Evolutionary conservation across 306 rosid species (phyloP), one percentile per base, ranked within the genome.

Genomic region (Abrus pulchellus): DNA sequence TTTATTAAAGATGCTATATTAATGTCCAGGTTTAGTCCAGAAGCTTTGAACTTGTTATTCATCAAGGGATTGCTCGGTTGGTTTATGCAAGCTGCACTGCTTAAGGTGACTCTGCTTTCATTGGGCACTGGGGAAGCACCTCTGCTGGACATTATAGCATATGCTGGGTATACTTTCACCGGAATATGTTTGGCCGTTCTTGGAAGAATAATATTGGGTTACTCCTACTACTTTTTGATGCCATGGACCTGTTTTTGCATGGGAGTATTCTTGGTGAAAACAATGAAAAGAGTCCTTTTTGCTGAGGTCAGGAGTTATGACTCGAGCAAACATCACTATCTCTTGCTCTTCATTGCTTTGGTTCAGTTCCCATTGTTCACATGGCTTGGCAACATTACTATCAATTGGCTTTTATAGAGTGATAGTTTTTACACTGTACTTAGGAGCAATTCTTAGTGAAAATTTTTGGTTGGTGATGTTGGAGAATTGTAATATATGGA

Each of bases 221-320:
- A 89, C 85, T 86, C 93, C 0, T 95, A 93, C 88, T 95, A 93
- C 76, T 82, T 92, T 86, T 79, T 95, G 81, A 91, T 95, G 97
- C 96, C 97, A 12, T 93, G 94, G 91, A 79, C 97, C 83, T 94
- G 97, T 74, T 65, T 93, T 76, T 91, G 96, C 92, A 95, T 93
- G 98, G 99, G 97, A 88, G 65, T 90, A 7, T 95, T 95, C 81
- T 87, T 95, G 87, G 99, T 95, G 89, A 95, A 95, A 88, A 93
- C 97, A 6, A 89, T 93, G 97, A 93, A 95, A 80, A 87, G 99
- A 76, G 98, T 93, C 49, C 94, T 95, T 49, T 93, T 95, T 63
- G 98, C 98, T 0, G 98, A 92, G 86, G 93, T 92, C 79, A 89
- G 98, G 83, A 93, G 90, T 75, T 93, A 88, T 72, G 97, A 95